Conservation (phyloP, 495 filamentous ascomycete genomes). For the Copromyces sp. region DNA sequence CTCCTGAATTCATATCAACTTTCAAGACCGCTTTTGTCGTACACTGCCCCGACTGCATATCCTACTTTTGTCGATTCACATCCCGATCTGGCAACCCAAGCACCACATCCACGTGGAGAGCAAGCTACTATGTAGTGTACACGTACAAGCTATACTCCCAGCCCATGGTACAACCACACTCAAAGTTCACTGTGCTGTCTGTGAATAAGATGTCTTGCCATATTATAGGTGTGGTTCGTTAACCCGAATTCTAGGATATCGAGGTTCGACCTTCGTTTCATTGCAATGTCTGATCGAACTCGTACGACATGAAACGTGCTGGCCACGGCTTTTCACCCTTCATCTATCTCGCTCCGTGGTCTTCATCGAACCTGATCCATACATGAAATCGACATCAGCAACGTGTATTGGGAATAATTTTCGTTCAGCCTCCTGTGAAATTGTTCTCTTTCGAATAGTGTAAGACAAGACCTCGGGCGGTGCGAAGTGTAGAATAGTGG, state of each 20-base stretch:
- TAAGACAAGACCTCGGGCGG: neutral
- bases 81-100: neutral
- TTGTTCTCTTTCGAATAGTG: neutral
- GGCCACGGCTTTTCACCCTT: neutral
- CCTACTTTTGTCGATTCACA: neutral
- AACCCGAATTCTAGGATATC: neutral
- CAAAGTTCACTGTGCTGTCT: neutral
- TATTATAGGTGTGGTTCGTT: neutral
- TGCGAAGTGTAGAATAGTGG: neutral
- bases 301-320: neutral
- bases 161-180: neutral
- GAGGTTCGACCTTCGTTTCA: neutral
- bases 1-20: neutral
- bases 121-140: neutral
- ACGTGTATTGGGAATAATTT: neutral
- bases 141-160: neutral
- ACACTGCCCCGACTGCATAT: neutral
- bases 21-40: neutral
- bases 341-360: neutral
- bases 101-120: neutral
- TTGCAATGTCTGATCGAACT: neutral
- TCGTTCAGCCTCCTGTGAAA: neutral
- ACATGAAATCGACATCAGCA: neutral
- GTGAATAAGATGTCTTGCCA: neutral
- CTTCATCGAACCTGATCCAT: neutral